Percentiles rank a stretch among this genome's conserved stretches.
Evolutionary conservation across 1,284 basidiomycete genomes (phyloP).

Genomic region (Tylopilus sp.): DNA sequence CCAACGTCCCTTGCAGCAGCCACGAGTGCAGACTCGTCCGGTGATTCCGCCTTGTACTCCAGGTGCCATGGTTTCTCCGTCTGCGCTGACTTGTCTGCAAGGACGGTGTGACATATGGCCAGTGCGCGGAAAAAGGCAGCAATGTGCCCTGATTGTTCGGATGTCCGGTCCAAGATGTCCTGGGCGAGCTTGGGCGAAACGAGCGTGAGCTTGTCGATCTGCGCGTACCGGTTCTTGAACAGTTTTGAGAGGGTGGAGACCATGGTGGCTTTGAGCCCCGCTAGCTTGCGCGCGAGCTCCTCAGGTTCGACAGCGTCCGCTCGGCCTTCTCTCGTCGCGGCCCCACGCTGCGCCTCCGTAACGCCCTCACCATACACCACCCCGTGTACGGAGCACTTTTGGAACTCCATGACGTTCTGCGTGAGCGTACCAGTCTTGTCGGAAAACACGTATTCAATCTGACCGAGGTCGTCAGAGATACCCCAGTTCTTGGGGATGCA

Average conservation of each 20-base stretch:
- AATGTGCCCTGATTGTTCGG: constrained; percentile 64
- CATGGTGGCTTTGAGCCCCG: constrained; percentile 74
- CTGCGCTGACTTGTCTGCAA: constrained; percentile 72
- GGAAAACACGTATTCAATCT: constrained; percentile 97
- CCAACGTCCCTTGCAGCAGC: constrained; percentile 89
- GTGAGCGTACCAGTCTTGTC: constrained; percentile 98
- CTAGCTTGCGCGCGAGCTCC: constrained; percentile 67
- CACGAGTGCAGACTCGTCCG: constrained; percentile 93
- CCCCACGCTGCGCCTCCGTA: constrained; percentile 93
- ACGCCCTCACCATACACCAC: constrained; percentile 88
- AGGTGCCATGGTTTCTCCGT: constrained; percentile 62
- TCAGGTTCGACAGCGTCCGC: constrained; percentile 61
- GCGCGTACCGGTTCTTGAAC: constrained; percentile 90
- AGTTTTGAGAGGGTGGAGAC: constrained; percentile 66
- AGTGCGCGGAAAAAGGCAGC: constrained; percentile 89
- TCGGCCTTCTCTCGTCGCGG: constrained; percentile 78
- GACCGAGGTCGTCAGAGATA: constrained; percentile 95
- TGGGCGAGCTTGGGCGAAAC: constrained; percentile 83
- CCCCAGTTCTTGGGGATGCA: constrained; percentile 98
- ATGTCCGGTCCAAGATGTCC: constrained; percentile 62
- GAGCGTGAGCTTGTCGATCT: constrained; percentile 80
- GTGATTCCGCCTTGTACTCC: constrained; percentile 94
- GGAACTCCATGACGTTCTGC: constrained; percentile 98
- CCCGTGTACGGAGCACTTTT: constrained; percentile 89
- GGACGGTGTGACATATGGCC: constrained; percentile 88